A percentile compares a stretch with the other conserved stretches of the same genome.
Conservation (phyloP, 2,329 filamentous ascomycete species). For the Pseudogymnoascus destructans region DNA sequence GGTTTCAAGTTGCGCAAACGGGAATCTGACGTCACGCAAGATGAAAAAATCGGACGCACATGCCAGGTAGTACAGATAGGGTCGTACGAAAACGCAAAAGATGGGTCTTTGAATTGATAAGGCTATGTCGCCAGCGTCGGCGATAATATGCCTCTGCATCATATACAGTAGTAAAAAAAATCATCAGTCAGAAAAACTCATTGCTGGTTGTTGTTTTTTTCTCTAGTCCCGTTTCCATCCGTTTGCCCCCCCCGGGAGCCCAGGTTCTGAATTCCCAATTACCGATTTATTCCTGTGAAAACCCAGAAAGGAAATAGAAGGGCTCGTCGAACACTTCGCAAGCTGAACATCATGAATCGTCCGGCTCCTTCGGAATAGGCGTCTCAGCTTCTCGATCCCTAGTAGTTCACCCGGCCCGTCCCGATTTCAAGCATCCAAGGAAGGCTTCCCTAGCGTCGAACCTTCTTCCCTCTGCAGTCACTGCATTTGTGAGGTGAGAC, state of each 20-base stretch:
- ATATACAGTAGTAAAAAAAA: not conserved
- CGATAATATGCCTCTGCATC: not conserved
- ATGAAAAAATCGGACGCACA: not conserved
- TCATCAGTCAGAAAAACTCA: not conserved
- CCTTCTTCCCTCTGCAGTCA: conserved; percentile 23
- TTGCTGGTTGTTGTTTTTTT: not conserved
- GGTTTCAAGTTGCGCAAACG: not conserved
- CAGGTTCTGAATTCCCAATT: not conserved
- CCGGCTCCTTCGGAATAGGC: not conserved
- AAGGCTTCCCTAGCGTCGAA: not conserved
- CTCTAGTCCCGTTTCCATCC: not conserved
- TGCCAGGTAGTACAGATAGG: not conserved
- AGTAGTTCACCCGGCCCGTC: not conserved
- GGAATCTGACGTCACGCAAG: not conserved
- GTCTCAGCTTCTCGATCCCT: not conserved
- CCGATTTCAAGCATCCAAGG: not conserved
- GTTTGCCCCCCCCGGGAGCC: not conserved
- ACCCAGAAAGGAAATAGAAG: not conserved
- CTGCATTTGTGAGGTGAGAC: conserved; percentile 14
- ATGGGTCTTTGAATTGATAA: conserved; percentile 3
- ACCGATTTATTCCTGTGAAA: not conserved
- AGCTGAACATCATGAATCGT: not conserved
- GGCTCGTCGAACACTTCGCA: not conserved
- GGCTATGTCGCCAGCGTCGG: not conserved
- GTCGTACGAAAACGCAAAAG: not conserved